Percentiles rank a stretch among this genome's conserved stretches.
Evolutionary conservation across 75 land plant genomes (phyloP).

Genomic region (Pinus albicaulis): DNA sequence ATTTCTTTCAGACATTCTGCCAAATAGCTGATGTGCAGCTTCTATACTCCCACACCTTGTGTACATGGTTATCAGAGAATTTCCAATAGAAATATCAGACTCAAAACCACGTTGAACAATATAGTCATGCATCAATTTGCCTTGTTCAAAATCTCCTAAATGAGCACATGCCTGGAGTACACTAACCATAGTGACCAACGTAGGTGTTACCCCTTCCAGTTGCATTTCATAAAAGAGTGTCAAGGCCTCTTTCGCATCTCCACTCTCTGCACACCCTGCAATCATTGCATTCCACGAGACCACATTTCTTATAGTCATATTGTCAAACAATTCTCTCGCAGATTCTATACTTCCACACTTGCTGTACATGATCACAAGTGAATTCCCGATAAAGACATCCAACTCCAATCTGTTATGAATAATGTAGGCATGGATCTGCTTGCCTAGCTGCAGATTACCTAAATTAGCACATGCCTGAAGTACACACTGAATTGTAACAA

Average conservation of each 20-base stretch:
- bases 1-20: conserved; percentile 5
- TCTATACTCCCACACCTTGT: conserved; percentile 18
- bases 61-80: conserved; percentile 10
- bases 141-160: background rate
- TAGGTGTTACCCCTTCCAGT: conserved; percentile 1
- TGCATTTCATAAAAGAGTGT: conserved; percentile 40
- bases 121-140: background rate
- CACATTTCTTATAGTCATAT: conserved; percentile 41
- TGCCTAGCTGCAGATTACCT: conserved; percentile 35
- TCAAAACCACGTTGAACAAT: background rate
- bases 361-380: conserved; percentile 54
- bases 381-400: conserved; percentile 57
- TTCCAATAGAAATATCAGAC: background rate
- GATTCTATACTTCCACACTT: conserved; percentile 20
- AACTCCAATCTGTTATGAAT: conserved; percentile 28
- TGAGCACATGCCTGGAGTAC: background rate
- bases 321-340: conserved; percentile 41
- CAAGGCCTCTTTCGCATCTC: conserved; percentile 32
- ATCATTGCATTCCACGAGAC: conserved; percentile 57
- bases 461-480: conserved; percentile 54
- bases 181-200: background rate
- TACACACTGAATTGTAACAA: conserved; percentile 42
- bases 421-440: conserved; percentile 45
- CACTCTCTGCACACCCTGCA: conserved; percentile 25
- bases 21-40: conserved; percentile 11